Percentiles rank a stretch among this genome's conserved stretches.
These are phyloP conservation scores for Trichoderma asperelloides DNA, from an alignment of 495 filamentous ascomycete species.

Conservation along the genomic window DNA sequence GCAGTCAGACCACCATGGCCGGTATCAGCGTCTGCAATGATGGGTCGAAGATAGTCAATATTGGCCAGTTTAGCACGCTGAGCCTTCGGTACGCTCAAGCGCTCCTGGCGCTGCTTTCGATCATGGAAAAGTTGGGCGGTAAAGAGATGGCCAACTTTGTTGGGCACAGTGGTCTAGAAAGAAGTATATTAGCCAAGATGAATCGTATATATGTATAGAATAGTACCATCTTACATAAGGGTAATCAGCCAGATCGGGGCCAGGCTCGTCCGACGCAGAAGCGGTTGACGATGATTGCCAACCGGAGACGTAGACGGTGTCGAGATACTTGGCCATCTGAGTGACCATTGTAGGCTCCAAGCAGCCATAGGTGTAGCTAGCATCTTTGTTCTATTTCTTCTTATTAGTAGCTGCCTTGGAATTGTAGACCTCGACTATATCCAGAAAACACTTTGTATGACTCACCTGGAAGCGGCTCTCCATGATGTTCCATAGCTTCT, in stretches of 20 bases:
- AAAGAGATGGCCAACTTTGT: constrained; percentile 95
- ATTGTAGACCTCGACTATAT: not conserved
- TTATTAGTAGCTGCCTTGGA: not conserved
- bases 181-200: not conserved
- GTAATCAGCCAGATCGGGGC: constrained; percentile 96
- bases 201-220: not conserved
- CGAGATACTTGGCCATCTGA: constrained; percentile 97
- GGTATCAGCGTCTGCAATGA: constrained; percentile 95
- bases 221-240: constrained; percentile 61
- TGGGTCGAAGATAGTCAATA: constrained; percentile 88
- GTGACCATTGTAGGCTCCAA: constrained; percentile 97
- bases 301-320: constrained; percentile 96
- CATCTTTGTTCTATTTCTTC: constrained; percentile 58
- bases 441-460: not conserved
- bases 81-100: constrained; percentile 65
- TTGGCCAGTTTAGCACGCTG: constrained; percentile 69
- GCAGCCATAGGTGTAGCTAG: constrained; percentile 93
- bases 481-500: constrained; percentile 91
- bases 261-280: constrained; percentile 87
- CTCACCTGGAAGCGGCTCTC: constrained; percentile 75
- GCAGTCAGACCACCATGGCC: constrained; percentile 95
- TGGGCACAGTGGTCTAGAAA: constrained; percentile 86
- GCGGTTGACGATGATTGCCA: constrained; percentile 98
- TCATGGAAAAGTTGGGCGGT: constrained; percentile 99
- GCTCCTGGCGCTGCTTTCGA: constrained; percentile 95